Evolutionary conservation across 2,329 filamentous ascomycete genomes (phyloP).

Genomic region (Apiospora arundinis): DNA sequence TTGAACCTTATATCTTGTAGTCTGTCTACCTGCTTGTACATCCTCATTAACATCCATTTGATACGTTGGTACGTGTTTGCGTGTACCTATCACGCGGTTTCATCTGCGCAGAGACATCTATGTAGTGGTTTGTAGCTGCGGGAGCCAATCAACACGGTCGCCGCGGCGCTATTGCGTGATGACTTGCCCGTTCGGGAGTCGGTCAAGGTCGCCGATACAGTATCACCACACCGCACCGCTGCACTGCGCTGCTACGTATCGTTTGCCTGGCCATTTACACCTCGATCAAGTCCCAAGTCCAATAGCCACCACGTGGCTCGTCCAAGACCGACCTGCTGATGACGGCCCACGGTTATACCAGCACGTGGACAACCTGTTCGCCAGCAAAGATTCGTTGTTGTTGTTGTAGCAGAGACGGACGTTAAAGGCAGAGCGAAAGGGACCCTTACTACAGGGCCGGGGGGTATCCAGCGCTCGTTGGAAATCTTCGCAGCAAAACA

Average conservation of each 20-base stretch:
- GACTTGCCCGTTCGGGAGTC: neutral
- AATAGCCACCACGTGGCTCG: neutral
- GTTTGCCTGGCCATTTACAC: neutral
- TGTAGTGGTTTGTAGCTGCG: neutral
- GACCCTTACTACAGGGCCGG: conserved; percentile 3
- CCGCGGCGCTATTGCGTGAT: neutral
- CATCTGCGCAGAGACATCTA: neutral
- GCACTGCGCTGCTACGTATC: neutral
- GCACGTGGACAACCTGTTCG: neutral
- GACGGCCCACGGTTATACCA: neutral
- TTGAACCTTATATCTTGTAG: conserved; percentile 4
- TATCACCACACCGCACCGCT: neutral
- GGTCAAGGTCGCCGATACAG: neutral
- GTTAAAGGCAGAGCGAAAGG: neutral
- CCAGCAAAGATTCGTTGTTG: neutral
- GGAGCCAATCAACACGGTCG: neutral
- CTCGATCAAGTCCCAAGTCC: neutral
- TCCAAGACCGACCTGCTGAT: neutral
- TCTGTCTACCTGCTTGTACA: neutral
- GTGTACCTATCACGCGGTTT: neutral
- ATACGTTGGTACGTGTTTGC: too few species aligned
- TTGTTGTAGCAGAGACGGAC: neutral
- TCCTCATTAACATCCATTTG: neutral
- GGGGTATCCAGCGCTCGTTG: neutral
- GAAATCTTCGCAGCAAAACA: neutral